Evolutionary conservation across 1,139 yeast genomes (phyloP).

Genomic region (Suhomyces yuchorum): DNA sequence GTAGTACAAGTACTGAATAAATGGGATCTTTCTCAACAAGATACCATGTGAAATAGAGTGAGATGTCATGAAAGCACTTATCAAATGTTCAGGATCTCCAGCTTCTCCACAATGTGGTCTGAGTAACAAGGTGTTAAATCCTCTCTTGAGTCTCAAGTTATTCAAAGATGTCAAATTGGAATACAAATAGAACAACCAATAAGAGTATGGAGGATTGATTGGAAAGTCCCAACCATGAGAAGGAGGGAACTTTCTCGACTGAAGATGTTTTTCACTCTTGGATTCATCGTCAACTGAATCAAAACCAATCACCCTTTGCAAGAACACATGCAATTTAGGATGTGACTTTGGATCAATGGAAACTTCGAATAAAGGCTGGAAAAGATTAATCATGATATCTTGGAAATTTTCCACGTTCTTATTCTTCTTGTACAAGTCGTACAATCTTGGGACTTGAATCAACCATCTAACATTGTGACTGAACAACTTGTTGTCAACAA

Average conservation of each 20-base stretch:
- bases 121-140: slow-evolving; percentile 84
- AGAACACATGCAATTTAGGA: slow-evolving; percentile 84
- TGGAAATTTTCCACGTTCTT: slow-evolving; percentile 72
- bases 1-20: slow-evolving; percentile 88
- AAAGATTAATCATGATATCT: slow-evolving; percentile 75
- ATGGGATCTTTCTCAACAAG: slow-evolving; percentile 86
- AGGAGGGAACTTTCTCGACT: slow-evolving; percentile 71
- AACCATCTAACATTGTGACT: slow-evolving; percentile 97
- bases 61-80: slow-evolving; percentile 84
- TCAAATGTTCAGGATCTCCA: slow-evolving; percentile 97
- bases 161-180: slow-evolving; percentile 86
- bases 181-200: slow-evolving; percentile 84
- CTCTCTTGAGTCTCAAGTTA: slow-evolving; percentile 71
- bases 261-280: slow-evolving; percentile 79
- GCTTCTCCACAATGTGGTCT: slow-evolving; percentile 99
- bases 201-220: slow-evolving; percentile 95
- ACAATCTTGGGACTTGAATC: slow-evolving; percentile 90
- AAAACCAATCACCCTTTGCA: slow-evolving; percentile 94
- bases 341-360: slow-evolving; percentile 79
- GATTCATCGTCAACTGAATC: slow-evolving; percentile 99
- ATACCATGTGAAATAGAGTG: slow-evolving; percentile 97
- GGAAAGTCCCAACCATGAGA: slow-evolving; percentile 78
- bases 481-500: slow-evolving; percentile 85
- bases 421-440: slow-evolving; percentile 81
- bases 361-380: slow-evolving; percentile 91